Evolutionary conservation across 805 yeast species (phyloP).

Genomic region (Wickerhamiella galacta): DNA sequence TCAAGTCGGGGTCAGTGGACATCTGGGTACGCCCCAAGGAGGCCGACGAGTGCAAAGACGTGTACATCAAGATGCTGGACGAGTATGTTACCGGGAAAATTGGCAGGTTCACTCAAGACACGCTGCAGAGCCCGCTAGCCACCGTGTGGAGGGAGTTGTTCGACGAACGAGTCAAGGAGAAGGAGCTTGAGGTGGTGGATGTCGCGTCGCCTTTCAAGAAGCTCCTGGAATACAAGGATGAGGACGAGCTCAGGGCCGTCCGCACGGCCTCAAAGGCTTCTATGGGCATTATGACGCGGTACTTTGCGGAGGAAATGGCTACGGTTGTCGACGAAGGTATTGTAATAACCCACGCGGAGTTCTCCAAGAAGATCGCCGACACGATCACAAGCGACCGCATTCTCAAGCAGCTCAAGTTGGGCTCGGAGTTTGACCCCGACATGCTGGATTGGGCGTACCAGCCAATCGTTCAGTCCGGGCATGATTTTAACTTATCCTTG

Average conservation of each 20-base stretch:
- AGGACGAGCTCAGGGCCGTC: constrained; percentile 49
- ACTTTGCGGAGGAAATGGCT: constrained; percentile 77
- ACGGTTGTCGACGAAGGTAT: constrained; percentile 72
- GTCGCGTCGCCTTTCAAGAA: constrained; percentile 36
- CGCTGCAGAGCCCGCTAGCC: constrained; percentile 68
- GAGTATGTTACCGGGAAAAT: constrained; percentile 28
- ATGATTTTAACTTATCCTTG: constrained; percentile 66
- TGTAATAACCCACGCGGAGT: constrained; percentile 51
- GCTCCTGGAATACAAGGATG: constrained; percentile 61
- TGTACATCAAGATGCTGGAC: constrained; percentile 42
- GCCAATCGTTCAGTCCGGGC: constrained; percentile 82
- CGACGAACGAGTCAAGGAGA: constrained; percentile 23
- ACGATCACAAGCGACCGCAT: constrained; percentile 68
- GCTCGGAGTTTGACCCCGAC: constrained; percentile 56
- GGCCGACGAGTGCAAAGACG: constrained; percentile 48
- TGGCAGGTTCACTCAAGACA: constrained; percentile 62
- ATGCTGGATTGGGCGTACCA: constrained; percentile 85
- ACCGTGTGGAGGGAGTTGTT: constrained; percentile 47
- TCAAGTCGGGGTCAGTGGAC: constrained; percentile 32
- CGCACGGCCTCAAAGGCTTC: constrained; percentile 63
- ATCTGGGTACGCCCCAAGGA: constrained; percentile 73
- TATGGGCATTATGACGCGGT: constrained; percentile 53
- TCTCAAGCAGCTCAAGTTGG: constrained; percentile 39
- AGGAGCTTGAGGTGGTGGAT: constrained; percentile 27
- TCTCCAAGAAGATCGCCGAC: constrained; percentile 62